Conservation (phyloP, 2,329 filamentous ascomycete genomes). For the Gliomastix tumulicola region DNA sequence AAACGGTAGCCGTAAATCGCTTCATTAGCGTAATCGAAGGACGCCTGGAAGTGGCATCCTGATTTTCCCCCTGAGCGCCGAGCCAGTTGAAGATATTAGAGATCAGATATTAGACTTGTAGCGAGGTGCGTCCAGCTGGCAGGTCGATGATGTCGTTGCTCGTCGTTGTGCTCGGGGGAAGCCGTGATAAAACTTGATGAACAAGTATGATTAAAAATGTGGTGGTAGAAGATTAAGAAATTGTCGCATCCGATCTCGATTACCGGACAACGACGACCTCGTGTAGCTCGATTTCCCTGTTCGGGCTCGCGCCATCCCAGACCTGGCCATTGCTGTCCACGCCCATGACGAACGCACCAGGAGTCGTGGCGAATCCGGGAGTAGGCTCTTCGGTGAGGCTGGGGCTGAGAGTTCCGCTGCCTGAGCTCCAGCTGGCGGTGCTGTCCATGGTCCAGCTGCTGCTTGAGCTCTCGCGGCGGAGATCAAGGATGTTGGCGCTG, state of each 20-base stretch:
- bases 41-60: too few species aligned
- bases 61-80: too few species aligned
- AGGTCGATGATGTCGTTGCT: too few species aligned
- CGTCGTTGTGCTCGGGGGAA: too few species aligned
- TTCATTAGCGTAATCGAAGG: too few species aligned
- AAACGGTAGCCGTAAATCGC: too few species aligned
- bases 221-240: too few species aligned
- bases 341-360: slow-evolving; percentile 24
- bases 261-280: slow-evolving; percentile 36
- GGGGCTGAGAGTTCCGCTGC: slow-evolving; percentile 42
- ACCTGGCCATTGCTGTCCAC: slow-evolving; percentile 25
- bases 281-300: slow-evolving; percentile 34
- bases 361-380: slow-evolving; percentile 18
- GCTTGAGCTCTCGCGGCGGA: slow-evolving; percentile 46
- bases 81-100: too few species aligned
- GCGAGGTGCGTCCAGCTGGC: too few species aligned
- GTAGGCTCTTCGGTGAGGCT: slow-evolving; percentile 40
- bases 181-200: too few species aligned
- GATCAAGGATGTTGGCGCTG: slow-evolving; percentile 36
- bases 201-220: too few species aligned
- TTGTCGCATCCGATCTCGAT: slow-evolving; percentile 3
- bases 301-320: slow-evolving; percentile 28
- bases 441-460: slow-evolving; percentile 90
- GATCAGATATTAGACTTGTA: too few species aligned
- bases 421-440: slow-evolving; percentile 47